Base-by-base conservation (phyloP, 805 yeast species). In the Cyberlindnera maritima region DNA sequence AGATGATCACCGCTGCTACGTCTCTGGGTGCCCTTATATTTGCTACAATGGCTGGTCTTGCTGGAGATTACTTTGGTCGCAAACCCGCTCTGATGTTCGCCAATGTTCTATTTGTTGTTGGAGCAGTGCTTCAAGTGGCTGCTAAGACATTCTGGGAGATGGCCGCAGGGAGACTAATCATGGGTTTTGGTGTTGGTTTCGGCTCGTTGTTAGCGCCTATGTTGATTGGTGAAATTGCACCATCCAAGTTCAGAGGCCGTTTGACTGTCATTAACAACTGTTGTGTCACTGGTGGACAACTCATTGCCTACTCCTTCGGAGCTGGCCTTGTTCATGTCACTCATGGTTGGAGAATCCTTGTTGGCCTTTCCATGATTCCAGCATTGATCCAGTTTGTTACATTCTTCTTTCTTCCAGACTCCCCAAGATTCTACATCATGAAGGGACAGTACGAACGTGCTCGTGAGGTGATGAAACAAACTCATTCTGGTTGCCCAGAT, bases 131-230 rank as follows among this genome's bases (percentile, higher is more conserved):
- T 49, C 99, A 92, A 70, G 79, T 94, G 48, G 87, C 84, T 28
- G 81, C 97, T 9, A 78, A 80, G 45, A 71, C 83, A 4, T 83
- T 89, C 49, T 88, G 97, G 95, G 82, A 85, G 38, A 92, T 92
- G 98, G 83, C 88, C 52, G 82, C 70, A 13, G 99, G 98, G 36
- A 77, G 98, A 64, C 84, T 94, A 54, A 72, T 92, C 40, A 87
- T 94, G 85, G 99, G 99, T 15, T 87, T 87, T 66, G 98, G 97
- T 58, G 97, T 92, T 20, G 99, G 99, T 56, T 77, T 88, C 46
- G 98, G 97, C 1, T 90, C 97, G 2, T 71, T 92, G 44, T 84
- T 89, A 46, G 89, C 98, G 13, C 99, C 99, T 1, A 73, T 92
- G 47, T 90, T 90, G 74, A 86, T 92, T 51, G 75, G 89, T 46